Conservation (phyloP, 306 rosid genomes). For the Dryas drummondii region DNA sequence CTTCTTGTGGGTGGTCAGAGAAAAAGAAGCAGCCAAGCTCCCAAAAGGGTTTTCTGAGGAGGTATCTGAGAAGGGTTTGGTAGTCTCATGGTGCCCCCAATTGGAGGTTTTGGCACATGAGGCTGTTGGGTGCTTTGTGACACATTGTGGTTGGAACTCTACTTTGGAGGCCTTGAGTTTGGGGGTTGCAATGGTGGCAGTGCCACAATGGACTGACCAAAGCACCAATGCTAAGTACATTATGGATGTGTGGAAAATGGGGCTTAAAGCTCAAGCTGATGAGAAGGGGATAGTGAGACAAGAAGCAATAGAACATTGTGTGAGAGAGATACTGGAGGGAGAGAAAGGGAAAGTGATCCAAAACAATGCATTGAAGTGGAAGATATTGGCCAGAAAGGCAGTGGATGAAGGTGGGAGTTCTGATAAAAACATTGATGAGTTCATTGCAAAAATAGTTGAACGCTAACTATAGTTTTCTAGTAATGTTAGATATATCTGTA, state of each 20-base stretch:
- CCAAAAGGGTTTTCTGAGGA: conserved; percentile 25
- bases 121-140: neutral
- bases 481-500: too few relatives aligned
- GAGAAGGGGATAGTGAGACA: conserved; percentile 12
- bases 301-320: conserved; percentile 6
- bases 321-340: conserved; percentile 20
- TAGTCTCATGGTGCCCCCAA: conserved; percentile 8
- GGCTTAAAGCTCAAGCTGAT: conserved; percentile 4
- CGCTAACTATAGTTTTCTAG: neutral
- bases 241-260: conserved; percentile 21
- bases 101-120: conserved; percentile 6
- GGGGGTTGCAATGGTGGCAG: conserved; percentile 26
- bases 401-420: conserved; percentile 16
- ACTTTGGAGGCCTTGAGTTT: neutral
- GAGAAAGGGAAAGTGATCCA: conserved; percentile 11
- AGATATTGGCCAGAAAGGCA: conserved; percentile 13
- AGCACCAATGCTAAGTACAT: conserved; percentile 21
- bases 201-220: conserved; percentile 30
- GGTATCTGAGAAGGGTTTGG: conserved; percentile 4
- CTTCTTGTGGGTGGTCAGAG: conserved; percentile 36
- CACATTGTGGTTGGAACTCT: conserved; percentile 4
- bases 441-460: conserved; percentile 8
- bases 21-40: conserved; percentile 15
- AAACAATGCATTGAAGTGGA: conserved; percentile 16
- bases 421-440: conserved; percentile 10